A percentile compares a stretch with the other conserved stretches of the same genome.
phyloP scores from a whole-genome alignment of 192 early-diverging fungal species.

The Chytriomyces sp. region DNA sequence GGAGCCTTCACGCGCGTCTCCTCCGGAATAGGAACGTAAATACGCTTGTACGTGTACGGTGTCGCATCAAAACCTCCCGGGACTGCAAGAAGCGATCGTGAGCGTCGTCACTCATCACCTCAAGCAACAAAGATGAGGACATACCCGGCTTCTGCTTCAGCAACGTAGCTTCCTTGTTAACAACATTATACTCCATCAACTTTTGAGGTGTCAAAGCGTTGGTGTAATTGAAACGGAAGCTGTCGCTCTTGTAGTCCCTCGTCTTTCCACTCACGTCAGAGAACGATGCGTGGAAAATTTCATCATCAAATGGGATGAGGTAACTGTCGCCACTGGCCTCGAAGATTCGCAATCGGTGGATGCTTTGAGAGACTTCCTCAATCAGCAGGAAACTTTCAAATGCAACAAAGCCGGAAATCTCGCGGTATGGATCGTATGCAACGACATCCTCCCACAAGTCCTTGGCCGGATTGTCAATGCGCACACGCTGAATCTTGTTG shows the following conservation, averaged over 20 bases:
- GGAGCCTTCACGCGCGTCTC: constrained; percentile 37
- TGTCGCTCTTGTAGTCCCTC: background rate
- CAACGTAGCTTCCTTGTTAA: constrained; percentile 24
- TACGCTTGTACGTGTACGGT: constrained; percentile 20
- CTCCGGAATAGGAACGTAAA: constrained; percentile 36
- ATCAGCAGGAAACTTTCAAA: constrained; percentile 57
- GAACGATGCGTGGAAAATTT: background rate
- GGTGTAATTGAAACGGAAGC: constrained; percentile 44
- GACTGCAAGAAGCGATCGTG: background rate
- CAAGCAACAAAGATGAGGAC: background rate
- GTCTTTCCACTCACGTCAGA: background rate
- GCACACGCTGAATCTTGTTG: background rate
- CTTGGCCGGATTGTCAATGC: background rate
- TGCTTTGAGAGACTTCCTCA: constrained; percentile 61
- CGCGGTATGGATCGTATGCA: constrained; percentile 58
- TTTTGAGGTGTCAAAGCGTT: constrained; percentile 37
- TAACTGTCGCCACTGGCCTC: constrained; percentile 22
- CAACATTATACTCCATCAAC: constrained; percentile 43
- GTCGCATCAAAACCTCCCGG: constrained; percentile 14
- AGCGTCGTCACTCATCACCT: no score
- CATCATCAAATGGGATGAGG: background rate
- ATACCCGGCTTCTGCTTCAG: constrained; percentile 30
- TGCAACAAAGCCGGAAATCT: constrained; percentile 61
- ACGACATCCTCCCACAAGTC: constrained; percentile 55
- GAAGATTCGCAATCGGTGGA: constrained; percentile 56